Percentiles rank a stretch among this genome's conserved stretches.
These are phyloP conservation scores for Strobilomyces confusus DNA, from an alignment of 768 basidiomycete genomes.

Conservation along the genomic window DNA sequence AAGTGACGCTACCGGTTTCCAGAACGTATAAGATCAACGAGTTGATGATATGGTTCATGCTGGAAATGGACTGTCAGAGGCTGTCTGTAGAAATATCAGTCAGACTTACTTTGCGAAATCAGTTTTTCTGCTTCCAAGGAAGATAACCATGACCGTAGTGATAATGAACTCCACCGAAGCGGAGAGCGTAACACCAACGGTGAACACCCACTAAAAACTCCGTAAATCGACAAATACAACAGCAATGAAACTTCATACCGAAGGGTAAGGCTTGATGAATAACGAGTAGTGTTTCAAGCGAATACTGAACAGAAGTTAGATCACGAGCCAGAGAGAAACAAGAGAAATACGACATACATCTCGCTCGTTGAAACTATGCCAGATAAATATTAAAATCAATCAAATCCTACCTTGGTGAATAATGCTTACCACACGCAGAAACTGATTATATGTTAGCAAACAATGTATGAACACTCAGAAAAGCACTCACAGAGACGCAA, in stretches of 20 bases:
- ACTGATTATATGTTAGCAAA: slow-evolving; percentile 18
- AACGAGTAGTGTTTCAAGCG: slow-evolving; percentile 26
- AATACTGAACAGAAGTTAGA: slow-evolving; percentile 13
- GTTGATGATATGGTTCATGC: slow-evolving; percentile 49
- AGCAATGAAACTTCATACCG: slow-evolving; percentile 10
- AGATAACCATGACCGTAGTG: slow-evolving; percentile 28
- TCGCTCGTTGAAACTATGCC: slow-evolving; percentile 30
- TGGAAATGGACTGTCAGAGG: slow-evolving; percentile 12
- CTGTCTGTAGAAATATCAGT: not conserved
- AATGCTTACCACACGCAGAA: slow-evolving; percentile 27
- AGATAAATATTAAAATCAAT: not conserved
- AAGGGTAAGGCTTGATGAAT: slow-evolving; percentile 31
- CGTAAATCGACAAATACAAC: not conserved
- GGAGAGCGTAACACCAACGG: slow-evolving; percentile 28
- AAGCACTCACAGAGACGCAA: slow-evolving; percentile 29
- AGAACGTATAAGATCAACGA: slow-evolving; percentile 48
- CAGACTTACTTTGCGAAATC: slow-evolving; percentile 25
- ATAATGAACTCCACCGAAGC: slow-evolving; percentile 34
- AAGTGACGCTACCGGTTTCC: slow-evolving; percentile 49
- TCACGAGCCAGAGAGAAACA: fast-evolving
- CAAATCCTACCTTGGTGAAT: not conserved
- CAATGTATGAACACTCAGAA: not conserved
- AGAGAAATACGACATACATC: slow-evolving; percentile 18
- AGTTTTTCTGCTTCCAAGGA: slow-evolving; percentile 31
- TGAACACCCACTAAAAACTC: slow-evolving; percentile 29